These are phyloP conservation scores for Aspergillus bombycis DNA, from an alignment of 2,329 filamentous ascomycete species.

Conservation along the genomic window DNA sequence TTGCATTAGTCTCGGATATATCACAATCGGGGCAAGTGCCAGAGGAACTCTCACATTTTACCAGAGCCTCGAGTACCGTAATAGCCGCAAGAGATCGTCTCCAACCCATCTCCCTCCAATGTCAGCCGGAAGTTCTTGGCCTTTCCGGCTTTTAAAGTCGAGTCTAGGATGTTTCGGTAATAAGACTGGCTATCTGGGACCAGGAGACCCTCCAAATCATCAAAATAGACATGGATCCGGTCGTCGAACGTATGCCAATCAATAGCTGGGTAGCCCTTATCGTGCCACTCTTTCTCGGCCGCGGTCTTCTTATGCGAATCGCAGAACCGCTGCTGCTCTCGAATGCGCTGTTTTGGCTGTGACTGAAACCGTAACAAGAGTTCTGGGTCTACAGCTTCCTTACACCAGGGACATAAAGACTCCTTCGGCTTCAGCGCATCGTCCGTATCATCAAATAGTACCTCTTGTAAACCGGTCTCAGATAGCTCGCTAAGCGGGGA, in stretches of 20 bases:
- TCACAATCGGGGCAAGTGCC: constrained; percentile 4
- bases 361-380: constrained; percentile 58
- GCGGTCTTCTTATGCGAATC: constrained; percentile 61
- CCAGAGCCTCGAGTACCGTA: constrained; percentile 77
- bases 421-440: constrained; percentile 11
- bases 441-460: constrained; percentile 16
- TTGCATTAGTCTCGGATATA: constrained; percentile 9
- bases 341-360: constrained; percentile 37
- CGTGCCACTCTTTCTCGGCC: constrained; percentile 54
- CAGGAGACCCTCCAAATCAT: constrained; percentile 62
- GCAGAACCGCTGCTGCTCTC: constrained; percentile 60
- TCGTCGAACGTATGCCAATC: constrained; percentile 66
- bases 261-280: constrained; percentile 69
- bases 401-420: constrained; percentile 68
- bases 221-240: constrained; percentile 62
- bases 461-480: constrained; percentile 23
- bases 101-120: constrained; percentile 46
- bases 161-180: constrained; percentile 62
- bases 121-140: constrained; percentile 64
- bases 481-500: constrained; percentile 35
- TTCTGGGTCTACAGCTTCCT: constrained; percentile 58
- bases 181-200: constrained; percentile 56
- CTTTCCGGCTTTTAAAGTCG: constrained; percentile 60
- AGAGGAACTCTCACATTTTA: constrained; percentile 61
- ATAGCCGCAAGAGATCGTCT: constrained; percentile 72